phyloP scores from a whole-genome alignment of 139 green algal species.

The Desmodesmus armatus region DNA sequence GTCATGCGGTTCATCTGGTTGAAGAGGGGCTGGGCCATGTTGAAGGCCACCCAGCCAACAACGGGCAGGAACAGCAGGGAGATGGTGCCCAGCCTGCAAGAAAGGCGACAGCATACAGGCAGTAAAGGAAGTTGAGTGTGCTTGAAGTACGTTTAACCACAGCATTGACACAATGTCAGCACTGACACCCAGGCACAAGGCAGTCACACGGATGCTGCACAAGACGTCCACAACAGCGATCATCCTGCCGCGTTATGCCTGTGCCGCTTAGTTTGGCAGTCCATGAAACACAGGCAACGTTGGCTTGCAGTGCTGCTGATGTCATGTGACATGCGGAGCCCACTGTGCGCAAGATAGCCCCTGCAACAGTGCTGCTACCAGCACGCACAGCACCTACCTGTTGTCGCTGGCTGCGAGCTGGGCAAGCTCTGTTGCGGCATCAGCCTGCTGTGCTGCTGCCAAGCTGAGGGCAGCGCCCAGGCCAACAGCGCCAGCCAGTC shows the following conservation, averaged over 20 bases:
- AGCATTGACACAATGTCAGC: too few relatives aligned
- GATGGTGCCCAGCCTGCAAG: conserved; percentile 62
- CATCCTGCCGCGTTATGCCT: neutral
- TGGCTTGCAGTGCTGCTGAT: neutral
- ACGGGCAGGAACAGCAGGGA: conserved; percentile 69
- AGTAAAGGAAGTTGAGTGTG: too few relatives aligned
- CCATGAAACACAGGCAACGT: neutral
- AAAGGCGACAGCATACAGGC: conserved; percentile 57
- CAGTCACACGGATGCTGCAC: too few relatives aligned
- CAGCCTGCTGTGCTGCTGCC: conserved; percentile 58
- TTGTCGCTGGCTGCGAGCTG: conserved; percentile 78
- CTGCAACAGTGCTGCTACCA: neutral
- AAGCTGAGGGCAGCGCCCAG: conserved; percentile 55
- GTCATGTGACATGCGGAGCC: neutral
- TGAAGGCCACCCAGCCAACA: conserved; percentile 83
- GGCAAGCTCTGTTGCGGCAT: conserved; percentile 81
- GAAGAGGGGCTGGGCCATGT: conserved; percentile 69
- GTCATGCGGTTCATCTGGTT: conserved; percentile 79
- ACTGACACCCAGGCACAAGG: too few relatives aligned
- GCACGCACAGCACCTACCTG: conserved; percentile 47
- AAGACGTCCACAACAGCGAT: neutral
- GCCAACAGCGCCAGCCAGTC: conserved; percentile 17
- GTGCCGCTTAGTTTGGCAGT: neutral
- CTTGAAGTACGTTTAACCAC: too few relatives aligned
- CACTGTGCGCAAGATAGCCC: neutral